Conservation (phyloP, 306 rosid genomes). For the Vigna angularis region DNA sequence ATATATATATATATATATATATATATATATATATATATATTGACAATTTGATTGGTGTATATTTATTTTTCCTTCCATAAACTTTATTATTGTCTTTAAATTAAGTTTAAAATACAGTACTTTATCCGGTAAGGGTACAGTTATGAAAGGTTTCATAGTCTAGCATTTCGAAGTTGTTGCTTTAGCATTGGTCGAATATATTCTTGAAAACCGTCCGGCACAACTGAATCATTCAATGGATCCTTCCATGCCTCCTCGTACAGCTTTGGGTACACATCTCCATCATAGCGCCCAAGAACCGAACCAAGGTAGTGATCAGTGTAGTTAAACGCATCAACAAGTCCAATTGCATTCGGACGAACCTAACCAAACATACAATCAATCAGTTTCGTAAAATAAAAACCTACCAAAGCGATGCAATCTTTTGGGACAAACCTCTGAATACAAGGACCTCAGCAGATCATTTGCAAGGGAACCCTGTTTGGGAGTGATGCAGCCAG, state of each 20-base stretch:
- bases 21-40: too few species aligned
- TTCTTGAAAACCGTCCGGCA: slow-evolving; percentile 87
- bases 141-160: slow-evolving; percentile 56
- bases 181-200: slow-evolving; percentile 85
- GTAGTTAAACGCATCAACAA: slow-evolving; percentile 89
- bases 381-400: slow-evolving; percentile 27
- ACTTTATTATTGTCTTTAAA: slow-evolving; percentile 25
- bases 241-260: slow-evolving; percentile 98
- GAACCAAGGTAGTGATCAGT: slow-evolving; percentile 94
- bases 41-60: background rate
- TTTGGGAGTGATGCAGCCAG: slow-evolving; percentile 78
- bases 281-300: slow-evolving; percentile 86
- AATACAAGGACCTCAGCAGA: slow-evolving; percentile 80
- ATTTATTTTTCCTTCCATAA: slow-evolving; percentile 29
- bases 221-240: slow-evolving; percentile 84
- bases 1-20: too few species aligned
- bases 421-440: slow-evolving; percentile 68
- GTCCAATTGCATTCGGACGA: slow-evolving; percentile 86
- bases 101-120: slow-evolving; percentile 20
- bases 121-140: background rate
- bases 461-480: slow-evolving; percentile 88
- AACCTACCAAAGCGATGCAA: slow-evolving; percentile 31
- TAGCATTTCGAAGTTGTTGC: slow-evolving; percentile 93
- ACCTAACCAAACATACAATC: slow-evolving; percentile 56
- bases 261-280: slow-evolving; percentile 91